phyloP scores from a whole-genome alignment of 257 asterid species.

The Rauvolfia tetraphylla region DNA sequence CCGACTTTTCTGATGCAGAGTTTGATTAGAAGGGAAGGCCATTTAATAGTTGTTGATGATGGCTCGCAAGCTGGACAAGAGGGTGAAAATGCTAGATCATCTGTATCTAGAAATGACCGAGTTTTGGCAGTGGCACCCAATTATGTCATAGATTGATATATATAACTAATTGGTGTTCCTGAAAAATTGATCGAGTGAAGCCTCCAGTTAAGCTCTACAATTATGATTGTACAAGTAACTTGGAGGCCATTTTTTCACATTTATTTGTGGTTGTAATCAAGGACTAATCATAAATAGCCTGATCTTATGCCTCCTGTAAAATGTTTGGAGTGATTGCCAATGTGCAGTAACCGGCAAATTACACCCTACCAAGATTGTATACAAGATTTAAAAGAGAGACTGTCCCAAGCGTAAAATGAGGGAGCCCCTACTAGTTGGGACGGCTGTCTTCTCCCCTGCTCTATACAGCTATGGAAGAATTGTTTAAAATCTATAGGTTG shows the following conservation, averaged over 20 bases:
- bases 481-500: no score
- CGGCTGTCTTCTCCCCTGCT: no score
- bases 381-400: no score
- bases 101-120: slow-evolving; percentile 68
- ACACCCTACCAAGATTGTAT: no score
- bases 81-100: slow-evolving; percentile 40
- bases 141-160: slow-evolving; percentile 56
- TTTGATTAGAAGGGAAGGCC: slow-evolving; percentile 84
- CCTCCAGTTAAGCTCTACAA: neutral
- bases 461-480: no score
- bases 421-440: no score
- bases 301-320: neutral
- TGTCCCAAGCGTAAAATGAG: no score
- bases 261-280: neutral
- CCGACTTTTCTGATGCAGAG: slow-evolving; percentile 46
- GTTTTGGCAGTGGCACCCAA: slow-evolving; percentile 90
- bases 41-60: slow-evolving; percentile 81
- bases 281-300: neutral
- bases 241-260: neutral
- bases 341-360: no score
- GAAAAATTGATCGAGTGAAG: neutral
- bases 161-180: neutral
- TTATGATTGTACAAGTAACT: neutral
- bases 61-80: slow-evolving; percentile 57
- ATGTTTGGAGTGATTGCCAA: neutral